Evolutionary conservation across 345 rosid species (phyloP).

Genomic region (Litchi chinensis): DNA sequence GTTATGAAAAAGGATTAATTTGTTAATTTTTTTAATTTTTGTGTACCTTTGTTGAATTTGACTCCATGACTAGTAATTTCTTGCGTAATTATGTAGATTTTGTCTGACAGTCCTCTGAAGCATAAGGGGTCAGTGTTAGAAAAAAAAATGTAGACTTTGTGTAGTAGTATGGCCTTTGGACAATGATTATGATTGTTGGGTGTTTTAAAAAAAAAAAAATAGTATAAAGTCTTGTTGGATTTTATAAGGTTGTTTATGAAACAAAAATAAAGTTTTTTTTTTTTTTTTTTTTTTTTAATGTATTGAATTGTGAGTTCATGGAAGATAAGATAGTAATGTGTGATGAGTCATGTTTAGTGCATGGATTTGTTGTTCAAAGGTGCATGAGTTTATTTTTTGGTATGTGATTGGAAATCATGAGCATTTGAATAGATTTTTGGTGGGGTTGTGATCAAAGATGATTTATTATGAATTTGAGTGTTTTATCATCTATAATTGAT

Average conservation of each 20-base stretch:
- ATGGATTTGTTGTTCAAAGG: not conserved
- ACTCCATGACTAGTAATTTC: not conserved
- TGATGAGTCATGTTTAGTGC: not conserved
- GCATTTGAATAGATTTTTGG: not conserved
- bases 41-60: not conserved
- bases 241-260: not conserved
- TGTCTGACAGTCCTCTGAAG: not conserved
- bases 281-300: too few relatives aligned
- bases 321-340: not conserved
- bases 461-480: not conserved
- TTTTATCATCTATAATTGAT: not conserved
- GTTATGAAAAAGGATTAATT: not conserved
- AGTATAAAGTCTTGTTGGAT: not conserved
- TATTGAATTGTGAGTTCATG: not conserved
- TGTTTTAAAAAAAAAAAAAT: too few relatives aligned
- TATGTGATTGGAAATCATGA: not conserved
- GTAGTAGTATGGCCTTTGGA: too few relatives aligned
- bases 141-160: too few relatives aligned
- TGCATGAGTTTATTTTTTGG: not conserved
- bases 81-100: not conserved
- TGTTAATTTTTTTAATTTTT: not conserved
- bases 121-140: not conserved
- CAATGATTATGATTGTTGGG: not conserved
- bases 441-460: too few relatives aligned
- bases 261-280: not conserved